Conservation (phyloP, 2,329 filamentous ascomycete species). For the Thermoascus crustaceus region DNA sequence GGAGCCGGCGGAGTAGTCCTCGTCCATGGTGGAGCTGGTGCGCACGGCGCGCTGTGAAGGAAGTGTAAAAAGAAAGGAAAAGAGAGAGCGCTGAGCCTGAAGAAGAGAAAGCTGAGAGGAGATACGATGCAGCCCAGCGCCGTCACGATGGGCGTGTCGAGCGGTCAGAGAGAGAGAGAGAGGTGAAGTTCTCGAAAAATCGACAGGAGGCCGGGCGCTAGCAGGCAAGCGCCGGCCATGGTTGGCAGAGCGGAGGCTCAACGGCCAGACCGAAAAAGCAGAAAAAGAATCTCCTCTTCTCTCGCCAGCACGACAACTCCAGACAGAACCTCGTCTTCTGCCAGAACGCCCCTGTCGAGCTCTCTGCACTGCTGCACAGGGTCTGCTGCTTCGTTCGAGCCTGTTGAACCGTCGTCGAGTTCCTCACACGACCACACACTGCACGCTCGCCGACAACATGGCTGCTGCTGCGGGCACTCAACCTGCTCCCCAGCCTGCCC, state of each 20-base stretch:
- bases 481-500: slow-evolving; percentile 13
- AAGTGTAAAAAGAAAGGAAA: slow-evolving; percentile 4
- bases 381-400: too few relatives aligned
- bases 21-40: slow-evolving; percentile 27
- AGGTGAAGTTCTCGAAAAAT: slow-evolving; percentile 23
- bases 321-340: too few relatives aligned
- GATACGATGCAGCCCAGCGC: too few relatives aligned
- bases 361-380: too few relatives aligned
- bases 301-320: too few relatives aligned
- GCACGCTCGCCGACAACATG: slow-evolving; percentile 6
- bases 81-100: too few relatives aligned
- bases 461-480: slow-evolving; percentile 8
- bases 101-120: slow-evolving; percentile 4
- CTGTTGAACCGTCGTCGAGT: not conserved
- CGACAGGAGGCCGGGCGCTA: slow-evolving; percentile 19
- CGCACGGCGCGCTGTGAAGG: slow-evolving; percentile 6
- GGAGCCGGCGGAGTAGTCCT: slow-evolving; percentile 27
- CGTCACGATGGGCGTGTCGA: too few relatives aligned
- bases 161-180: too few relatives aligned
- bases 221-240: slow-evolving; percentile 15
- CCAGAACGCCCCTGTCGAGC: too few relatives aligned
- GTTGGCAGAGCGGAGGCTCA: slow-evolving; percentile 3
- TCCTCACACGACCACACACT: not conserved
- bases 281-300: slow-evolving; percentile 7
- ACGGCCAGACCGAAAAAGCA: slow-evolving; percentile 13